Percentiles rank a stretch among this genome's conserved stretches.
These are phyloP conservation scores for Pulveroboletus sp. DNA, from an alignment of 768 basidiomycete genomes.

Conservation along the genomic window DNA sequence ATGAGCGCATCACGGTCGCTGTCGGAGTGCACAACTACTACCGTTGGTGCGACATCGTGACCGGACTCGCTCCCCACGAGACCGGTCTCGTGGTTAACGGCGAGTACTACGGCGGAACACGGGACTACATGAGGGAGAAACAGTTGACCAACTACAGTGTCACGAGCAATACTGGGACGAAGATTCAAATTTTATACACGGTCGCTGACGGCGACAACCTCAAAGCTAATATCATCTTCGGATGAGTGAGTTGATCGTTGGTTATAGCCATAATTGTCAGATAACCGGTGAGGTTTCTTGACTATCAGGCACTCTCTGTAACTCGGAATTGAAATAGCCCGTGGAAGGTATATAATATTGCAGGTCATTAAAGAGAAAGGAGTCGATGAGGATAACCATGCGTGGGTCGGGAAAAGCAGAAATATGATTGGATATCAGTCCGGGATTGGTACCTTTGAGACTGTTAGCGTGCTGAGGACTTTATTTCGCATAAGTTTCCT, in stretches of 20 bases:
- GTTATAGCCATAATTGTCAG: too few species aligned
- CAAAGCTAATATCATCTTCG: slow-evolving; percentile 2
- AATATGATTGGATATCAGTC: too few species aligned
- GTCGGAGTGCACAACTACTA: slow-evolving; percentile 40
- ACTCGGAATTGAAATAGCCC: too few species aligned
- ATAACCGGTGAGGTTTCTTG: too few species aligned
- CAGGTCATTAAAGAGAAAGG: too few species aligned
- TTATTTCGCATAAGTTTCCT: too few species aligned
- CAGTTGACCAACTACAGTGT: slow-evolving; percentile 4
- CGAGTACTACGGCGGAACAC: slow-evolving; percentile 25
- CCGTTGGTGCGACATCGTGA: slow-evolving; percentile 6
- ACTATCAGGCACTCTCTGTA: too few species aligned
- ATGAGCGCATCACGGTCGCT: slow-evolving; percentile 32
- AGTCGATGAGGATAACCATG: too few species aligned
- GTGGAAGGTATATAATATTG: too few species aligned
- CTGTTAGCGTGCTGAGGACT: too few species aligned
- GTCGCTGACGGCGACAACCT: slow-evolving; percentile 7
- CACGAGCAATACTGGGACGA: slow-evolving; percentile 7
- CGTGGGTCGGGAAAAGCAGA: too few species aligned
- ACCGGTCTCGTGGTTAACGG: slow-evolving; percentile 20
- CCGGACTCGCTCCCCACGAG: not conserved
- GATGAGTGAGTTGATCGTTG: not conserved
- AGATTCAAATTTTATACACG: not conserved
- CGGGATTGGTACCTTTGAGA: too few species aligned
- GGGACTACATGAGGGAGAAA: slow-evolving; percentile 6